Conservation (phyloP, 176 grass and related monocot species). For the Oryza nivara region DNA sequence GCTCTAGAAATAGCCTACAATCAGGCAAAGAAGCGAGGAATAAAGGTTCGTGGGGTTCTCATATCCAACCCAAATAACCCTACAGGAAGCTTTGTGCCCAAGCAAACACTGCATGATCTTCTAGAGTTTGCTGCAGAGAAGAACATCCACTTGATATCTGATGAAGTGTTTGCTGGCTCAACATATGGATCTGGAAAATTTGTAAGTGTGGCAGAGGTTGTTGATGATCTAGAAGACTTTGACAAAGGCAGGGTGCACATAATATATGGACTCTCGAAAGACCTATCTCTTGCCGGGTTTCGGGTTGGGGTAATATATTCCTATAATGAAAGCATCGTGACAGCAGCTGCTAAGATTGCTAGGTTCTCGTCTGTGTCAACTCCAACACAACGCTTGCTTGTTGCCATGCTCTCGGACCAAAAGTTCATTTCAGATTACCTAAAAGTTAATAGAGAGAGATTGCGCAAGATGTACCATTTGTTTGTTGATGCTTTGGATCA, state of each 20-base stretch:
- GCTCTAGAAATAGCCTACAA: slow-evolving; percentile 87
- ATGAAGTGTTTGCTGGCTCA: slow-evolving; percentile 96
- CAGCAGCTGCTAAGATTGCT: slow-evolving; percentile 78
- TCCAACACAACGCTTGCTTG: slow-evolving; percentile 66
- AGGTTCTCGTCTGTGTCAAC: slow-evolving; percentile 88
- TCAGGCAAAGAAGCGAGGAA: slow-evolving; percentile 83
- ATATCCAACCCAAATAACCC: slow-evolving; percentile 92
- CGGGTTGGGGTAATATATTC: slow-evolving; percentile 87
- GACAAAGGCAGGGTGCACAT: slow-evolving; percentile 93
- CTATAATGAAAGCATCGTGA: slow-evolving; percentile 70
- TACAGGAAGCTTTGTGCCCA: slow-evolving; percentile 76
- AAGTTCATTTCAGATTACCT: slow-evolving; percentile 79
- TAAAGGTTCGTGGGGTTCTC: slow-evolving; percentile 88
- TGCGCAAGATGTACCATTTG: slow-evolving; percentile 56
- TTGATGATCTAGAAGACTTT: slow-evolving; percentile 63
- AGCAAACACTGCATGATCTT: slow-evolving; percentile 72
- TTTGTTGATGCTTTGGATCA: slow-evolving; percentile 69
- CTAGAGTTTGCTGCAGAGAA: slow-evolving; percentile 76
- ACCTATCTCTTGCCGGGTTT: slow-evolving; percentile 77
- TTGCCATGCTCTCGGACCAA: slow-evolving; percentile 83
- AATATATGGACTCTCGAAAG: slow-evolving; percentile 88
- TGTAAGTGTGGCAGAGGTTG: slow-evolving; percentile 69
- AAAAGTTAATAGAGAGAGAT: slow-evolving; percentile 59
- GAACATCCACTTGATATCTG: slow-evolving; percentile 96
- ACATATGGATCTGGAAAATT: slow-evolving; percentile 66